These are phyloP conservation scores for Cercospora sp. DNA, from an alignment of 2,329 filamentous ascomycete species.

Conservation along the genomic window DNA sequence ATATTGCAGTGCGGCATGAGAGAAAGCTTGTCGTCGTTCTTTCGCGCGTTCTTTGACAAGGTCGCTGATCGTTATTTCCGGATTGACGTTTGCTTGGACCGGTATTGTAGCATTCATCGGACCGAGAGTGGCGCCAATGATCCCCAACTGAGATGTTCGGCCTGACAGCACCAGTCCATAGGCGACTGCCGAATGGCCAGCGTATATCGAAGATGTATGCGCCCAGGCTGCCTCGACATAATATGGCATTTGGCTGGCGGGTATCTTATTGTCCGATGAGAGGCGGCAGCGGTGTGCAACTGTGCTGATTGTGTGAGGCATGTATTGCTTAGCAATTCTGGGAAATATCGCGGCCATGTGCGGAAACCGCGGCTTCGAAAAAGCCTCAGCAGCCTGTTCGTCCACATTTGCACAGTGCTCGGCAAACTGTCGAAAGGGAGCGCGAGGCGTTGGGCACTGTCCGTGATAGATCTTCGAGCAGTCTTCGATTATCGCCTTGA, in stretches of 20 bases:
- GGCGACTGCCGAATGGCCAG: background rate
- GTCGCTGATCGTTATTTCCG: background rate
- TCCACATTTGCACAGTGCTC: background rate
- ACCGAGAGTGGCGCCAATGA: background rate
- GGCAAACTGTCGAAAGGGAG: background rate
- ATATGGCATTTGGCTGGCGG: background rate
- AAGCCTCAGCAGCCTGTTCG: background rate
- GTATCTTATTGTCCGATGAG: background rate
- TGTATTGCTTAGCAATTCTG: background rate
- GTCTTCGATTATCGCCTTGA: background rate
- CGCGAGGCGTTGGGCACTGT: background rate
- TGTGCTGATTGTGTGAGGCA: background rate
- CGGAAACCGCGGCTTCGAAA: background rate
- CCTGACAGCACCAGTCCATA: background rate
- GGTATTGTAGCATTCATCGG: background rate
- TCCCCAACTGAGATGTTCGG: background rate
- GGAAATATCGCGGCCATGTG: background rate
- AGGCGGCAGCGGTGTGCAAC: background rate
- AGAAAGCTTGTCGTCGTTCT: background rate
- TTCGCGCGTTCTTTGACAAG: background rate
- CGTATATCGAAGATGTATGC: background rate
- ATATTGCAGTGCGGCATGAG: background rate
- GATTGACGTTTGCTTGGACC: background rate
- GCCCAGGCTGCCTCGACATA: background rate
- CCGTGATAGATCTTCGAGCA: background rate